Conservation (phyloP, 495 filamentous ascomycete species). For the Lepraria neglecta region DNA sequence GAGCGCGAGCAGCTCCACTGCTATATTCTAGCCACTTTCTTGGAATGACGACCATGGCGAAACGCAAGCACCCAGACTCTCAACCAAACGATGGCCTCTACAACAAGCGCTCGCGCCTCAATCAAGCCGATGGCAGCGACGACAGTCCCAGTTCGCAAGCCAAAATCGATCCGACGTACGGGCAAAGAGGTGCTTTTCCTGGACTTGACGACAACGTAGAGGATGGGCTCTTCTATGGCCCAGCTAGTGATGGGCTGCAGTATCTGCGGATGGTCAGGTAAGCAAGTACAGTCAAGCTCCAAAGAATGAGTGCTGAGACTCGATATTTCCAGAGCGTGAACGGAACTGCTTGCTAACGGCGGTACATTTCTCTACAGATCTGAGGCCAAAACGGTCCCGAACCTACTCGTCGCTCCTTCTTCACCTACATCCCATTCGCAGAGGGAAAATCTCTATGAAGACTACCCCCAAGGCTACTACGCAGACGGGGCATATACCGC, state of each 20-base stretch:
- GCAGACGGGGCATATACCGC: conserved; percentile 66
- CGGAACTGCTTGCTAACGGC: conserved; percentile 34
- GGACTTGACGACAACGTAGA: conserved; percentile 53
- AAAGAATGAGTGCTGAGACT: conserved; percentile 16
- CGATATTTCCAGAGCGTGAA: not conserved
- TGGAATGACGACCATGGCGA: conserved; percentile 8
- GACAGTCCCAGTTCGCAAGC: conserved; percentile 29
- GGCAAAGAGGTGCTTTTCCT: conserved; percentile 72
- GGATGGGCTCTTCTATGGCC: conserved; percentile 45
- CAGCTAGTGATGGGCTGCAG: conserved; percentile 56
- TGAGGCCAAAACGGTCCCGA: conserved; percentile 64
- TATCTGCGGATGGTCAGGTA: conserved; percentile 81
- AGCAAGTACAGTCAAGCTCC: conserved; percentile 28
- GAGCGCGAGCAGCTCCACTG: too few relatives aligned
- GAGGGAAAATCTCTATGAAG: conserved; percentile 34
- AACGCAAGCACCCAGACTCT: conserved; percentile 11
- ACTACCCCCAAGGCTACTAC: conserved; percentile 48
- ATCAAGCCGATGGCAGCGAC: conserved; percentile 14
- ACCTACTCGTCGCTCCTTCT: conserved; percentile 54
- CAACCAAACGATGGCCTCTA: not conserved
- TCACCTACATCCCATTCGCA: conserved; percentile 38
- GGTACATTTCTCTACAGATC: conserved; percentile 47
- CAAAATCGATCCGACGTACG: conserved; percentile 58
- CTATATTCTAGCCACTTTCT: too few relatives aligned
- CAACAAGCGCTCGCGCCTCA: conserved; percentile 7